Evolutionary conservation across 495 filamentous ascomycete species (phyloP).

Genomic region (Lineolata rhizophorae): DNA sequence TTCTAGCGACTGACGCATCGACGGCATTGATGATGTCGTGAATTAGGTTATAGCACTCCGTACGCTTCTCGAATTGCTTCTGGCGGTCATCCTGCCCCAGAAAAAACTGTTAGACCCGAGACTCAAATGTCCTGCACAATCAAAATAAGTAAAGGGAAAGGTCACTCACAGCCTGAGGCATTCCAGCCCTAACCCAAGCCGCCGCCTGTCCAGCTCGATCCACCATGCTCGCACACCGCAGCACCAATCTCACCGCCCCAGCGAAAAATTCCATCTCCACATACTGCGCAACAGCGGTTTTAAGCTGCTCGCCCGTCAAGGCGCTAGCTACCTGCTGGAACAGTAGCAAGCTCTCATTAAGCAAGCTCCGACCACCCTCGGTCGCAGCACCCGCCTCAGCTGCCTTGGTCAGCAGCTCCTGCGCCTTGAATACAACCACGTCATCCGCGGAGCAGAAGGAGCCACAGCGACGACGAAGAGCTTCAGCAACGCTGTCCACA

Average conservation of each 20-base stretch:
- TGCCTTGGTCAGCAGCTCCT: constrained; percentile 77
- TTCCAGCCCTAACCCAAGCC: constrained; percentile 48
- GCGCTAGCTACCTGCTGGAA: constrained; percentile 72
- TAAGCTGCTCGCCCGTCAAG: constrained; percentile 60
- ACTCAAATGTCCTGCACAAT: no score
- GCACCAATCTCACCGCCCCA: constrained; percentile 31
- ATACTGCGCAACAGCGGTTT: constrained; percentile 57
- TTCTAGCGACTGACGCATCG: no score
- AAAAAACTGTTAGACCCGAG: constrained; percentile 20
- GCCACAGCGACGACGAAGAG: constrained; percentile 70
- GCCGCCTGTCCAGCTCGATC: constrained; percentile 71
- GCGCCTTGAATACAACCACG: constrained; percentile 92
- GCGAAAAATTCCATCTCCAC: constrained; percentile 69
- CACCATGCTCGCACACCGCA: constrained; percentile 55
- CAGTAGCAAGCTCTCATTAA: constrained; percentile 72
- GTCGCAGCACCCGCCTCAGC: constrained; percentile 52
- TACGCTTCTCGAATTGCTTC: constrained; percentile 42
- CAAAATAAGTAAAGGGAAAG: background rate
- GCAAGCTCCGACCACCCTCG: constrained; percentile 52
- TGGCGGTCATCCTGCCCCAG: constrained; percentile 47
- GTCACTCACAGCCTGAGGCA: constrained; percentile 25
- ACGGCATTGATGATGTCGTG: constrained; percentile 55
- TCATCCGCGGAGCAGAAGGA: constrained; percentile 94
- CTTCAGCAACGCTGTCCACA: constrained; percentile 91
- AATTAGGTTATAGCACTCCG: constrained; percentile 62